A percentile compares a stretch with the other conserved stretches of the same genome.
Evolutionary conservation across 768 basidiomycete genomes (phyloP).

Genomic region (Collybiopsis luxurians): DNA sequence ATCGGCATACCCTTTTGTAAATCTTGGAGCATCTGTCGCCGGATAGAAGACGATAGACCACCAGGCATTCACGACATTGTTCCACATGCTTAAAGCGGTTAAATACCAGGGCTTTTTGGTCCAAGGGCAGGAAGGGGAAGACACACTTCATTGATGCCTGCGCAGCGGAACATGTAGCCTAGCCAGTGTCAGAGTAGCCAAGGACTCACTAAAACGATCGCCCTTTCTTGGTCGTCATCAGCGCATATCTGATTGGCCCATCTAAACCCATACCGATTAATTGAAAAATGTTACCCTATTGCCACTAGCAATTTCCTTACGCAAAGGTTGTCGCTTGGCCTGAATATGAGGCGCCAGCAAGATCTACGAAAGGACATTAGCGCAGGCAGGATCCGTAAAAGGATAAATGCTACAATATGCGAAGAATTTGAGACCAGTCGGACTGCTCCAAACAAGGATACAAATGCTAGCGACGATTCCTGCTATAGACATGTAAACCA

Average conservation of each 20-base stretch:
- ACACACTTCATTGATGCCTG: constrained; percentile 68
- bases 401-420: constrained; percentile 57
- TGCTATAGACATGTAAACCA: constrained; percentile 60
- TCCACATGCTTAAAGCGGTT: constrained; percentile 52
- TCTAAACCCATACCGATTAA: constrained; percentile 24
- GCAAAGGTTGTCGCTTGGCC: constrained; percentile 79
- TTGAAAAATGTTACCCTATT: constrained; percentile 1
- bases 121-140: no score
- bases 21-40: constrained; percentile 68
- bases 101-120: no score
- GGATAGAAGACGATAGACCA: constrained; percentile 72
- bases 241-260: constrained; percentile 82
- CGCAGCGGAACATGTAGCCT: not conserved
- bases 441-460: constrained; percentile 59
- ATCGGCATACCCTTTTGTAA: constrained; percentile 46
- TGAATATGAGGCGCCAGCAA: constrained; percentile 66
- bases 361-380: constrained; percentile 29
- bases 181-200: not conserved
- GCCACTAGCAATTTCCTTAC: constrained; percentile 29
- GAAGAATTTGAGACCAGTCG: constrained; percentile 67
- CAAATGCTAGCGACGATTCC: constrained; percentile 52
- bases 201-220: constrained; percentile 45
- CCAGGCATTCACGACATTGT: constrained; percentile 66
- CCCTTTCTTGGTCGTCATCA: constrained; percentile 68
- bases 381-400: not conserved